Base-by-base conservation (phyloP, 1,139 yeast species). In the Candida gigantensis region DNA sequence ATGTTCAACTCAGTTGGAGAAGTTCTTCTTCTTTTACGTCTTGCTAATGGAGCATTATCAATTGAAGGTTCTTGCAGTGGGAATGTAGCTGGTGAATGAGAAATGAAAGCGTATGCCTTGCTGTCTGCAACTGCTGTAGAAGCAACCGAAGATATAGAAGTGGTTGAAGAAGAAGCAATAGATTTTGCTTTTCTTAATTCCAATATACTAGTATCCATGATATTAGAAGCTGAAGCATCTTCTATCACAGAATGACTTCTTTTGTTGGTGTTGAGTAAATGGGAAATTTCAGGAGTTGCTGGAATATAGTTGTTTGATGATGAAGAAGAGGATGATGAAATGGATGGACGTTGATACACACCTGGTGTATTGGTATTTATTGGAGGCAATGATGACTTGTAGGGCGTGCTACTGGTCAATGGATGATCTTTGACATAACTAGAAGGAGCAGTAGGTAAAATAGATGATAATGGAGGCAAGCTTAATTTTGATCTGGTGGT, bases 21-120 rank as follows among this genome's bases (percentile, higher is more conserved):
- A 0, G 98, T 92, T 67, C 97, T 84, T 65, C 98, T 81, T 61
- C 98, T 79, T 58, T 90, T 90, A 39, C 97, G 79, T 53, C 97
- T 81, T 1, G 96, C 96, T 46, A 89, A 67, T 32, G 90, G 90
- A 16, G 89, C 90, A 55, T 89, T 87, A 58, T 89, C 96, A 39
- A 88, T 87, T 35, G 80, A 68, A 1, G 97, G 96, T 55, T 86
- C 95, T 48, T 83, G 85, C 19, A 77, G 68, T 10, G 92, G 94
- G 57, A 80, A 89, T 0, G 96, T 86, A 17, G 87, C 80, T 21
- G 90, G 95, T 2, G 95, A 85, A 60, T 88, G 97, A 17, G 95
- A 82, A 46, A 90, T 90, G 60, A 90, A 90, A 25, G 97, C 96
- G 66, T 83, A 87, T 5, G 84, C 68, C 50, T 74, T 74, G 23